Evolutionary conservation across 768 basidiomycete species (phyloP).

Genomic region (Boletus insuetus): DNA sequence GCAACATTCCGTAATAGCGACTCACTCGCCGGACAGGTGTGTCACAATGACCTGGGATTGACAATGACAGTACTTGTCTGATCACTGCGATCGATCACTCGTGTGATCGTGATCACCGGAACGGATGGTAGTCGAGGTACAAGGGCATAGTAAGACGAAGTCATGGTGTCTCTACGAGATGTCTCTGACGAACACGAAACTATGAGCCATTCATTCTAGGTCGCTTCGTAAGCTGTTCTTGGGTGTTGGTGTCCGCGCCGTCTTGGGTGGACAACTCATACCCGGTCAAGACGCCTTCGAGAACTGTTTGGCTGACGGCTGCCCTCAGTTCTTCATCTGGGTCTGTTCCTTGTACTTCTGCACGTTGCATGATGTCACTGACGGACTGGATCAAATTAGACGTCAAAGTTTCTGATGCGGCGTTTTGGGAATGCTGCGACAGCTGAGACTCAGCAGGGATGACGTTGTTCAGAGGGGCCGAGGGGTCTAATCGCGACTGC

Average conservation of each 20-base stretch:
- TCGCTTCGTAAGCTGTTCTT: conserved; percentile 21
- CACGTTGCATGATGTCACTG: conserved; percentile 63
- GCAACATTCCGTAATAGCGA: neutral
- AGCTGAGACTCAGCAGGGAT: conserved; percentile 30
- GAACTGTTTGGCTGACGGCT: conserved; percentile 60
- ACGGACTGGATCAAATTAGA: conserved; percentile 62
- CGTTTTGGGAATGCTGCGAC: conserved; percentile 68
- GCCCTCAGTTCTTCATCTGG: conserved; percentile 64
- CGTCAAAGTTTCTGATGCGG: conserved; percentile 68
- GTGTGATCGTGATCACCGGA: conserved; percentile 36
- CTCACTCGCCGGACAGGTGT: conserved; percentile 2
- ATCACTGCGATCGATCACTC: conserved; percentile 30
- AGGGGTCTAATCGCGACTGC: conserved; percentile 35
- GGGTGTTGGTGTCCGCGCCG: conserved; percentile 1
- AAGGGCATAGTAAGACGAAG: conserved; percentile 3
- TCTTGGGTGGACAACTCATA: conserved; percentile 44
- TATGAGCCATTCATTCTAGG: conserved; percentile 24
- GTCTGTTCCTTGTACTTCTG: conserved; percentile 55
- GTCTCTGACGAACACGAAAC: neutral
- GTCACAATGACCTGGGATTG: conserved; percentile 8
- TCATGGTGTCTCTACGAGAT: neutral
- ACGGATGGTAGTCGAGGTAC: conserved; percentile 21
- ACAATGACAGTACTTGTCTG: conserved; percentile 22
- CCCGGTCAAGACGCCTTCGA: conserved; percentile 64
- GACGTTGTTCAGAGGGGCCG: conserved; percentile 3